Evolutionary conservation across 2,329 filamentous ascomycete genomes (phyloP).

Genomic region (Ceratocystis eucalypticola): DNA sequence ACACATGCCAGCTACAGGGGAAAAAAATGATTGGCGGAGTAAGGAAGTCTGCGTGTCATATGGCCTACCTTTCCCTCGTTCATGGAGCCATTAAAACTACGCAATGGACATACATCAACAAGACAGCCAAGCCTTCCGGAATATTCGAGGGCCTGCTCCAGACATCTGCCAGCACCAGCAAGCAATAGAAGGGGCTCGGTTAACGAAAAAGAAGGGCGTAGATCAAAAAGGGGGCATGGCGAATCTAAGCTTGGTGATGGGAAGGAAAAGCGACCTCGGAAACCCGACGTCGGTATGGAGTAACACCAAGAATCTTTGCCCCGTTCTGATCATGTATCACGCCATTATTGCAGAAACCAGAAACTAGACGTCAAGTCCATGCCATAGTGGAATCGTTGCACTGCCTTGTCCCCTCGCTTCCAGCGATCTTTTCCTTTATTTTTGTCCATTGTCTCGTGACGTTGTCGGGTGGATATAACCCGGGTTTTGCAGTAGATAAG

Average conservation of each 20-base stretch:
- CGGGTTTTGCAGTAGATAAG: too few species aligned
- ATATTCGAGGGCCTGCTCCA: background rate
- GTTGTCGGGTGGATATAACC: too few species aligned
- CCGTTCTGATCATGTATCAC: background rate
- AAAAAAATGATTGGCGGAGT: too few species aligned
- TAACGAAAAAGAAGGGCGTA: background rate
- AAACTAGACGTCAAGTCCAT: background rate
- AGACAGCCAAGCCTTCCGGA: background rate
- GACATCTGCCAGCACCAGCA: background rate
- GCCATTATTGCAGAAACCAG: background rate
- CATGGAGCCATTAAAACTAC: background rate
- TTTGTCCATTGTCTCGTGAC: background rate
- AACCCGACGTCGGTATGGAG: background rate
- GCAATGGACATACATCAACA: background rate
- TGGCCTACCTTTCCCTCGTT: background rate
- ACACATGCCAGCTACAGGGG: too few species aligned
- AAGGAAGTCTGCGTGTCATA: too few species aligned
- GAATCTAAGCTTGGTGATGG: too few species aligned
- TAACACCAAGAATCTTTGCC: background rate
- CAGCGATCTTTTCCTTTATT: background rate
- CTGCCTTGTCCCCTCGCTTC: background rate
- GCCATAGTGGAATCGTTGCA: background rate
- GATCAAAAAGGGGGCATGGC: background rate
- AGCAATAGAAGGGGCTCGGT: background rate
- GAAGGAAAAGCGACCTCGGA: background rate